These are phyloP conservation scores for Rhodomyrtus psidioides DNA, from an alignment of 441 rosid genomes.

Conservation along the genomic window DNA sequence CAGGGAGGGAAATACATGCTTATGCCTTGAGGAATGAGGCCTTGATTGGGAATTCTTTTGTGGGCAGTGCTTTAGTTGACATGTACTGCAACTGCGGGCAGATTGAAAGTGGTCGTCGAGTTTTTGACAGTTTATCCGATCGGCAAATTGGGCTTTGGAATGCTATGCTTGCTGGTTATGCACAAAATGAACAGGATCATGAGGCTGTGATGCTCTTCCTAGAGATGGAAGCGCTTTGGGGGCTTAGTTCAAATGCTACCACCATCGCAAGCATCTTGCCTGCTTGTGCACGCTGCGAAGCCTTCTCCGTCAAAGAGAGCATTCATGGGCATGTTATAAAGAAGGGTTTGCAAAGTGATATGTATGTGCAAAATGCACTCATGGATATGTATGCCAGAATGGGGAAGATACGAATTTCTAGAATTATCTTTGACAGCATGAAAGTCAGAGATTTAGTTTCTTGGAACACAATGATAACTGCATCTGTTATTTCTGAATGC, in stretches of 20 bases:
- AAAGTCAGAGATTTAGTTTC: conserved; percentile 63
- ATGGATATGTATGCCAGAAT: conserved; percentile 77
- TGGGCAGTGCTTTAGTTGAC: conserved; percentile 85
- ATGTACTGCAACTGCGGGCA: conserved; percentile 78
- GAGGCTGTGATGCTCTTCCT: conserved; percentile 60
- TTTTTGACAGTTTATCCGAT: conserved; percentile 42
- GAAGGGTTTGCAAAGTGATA: conserved; percentile 47
- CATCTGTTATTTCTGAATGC: conserved; percentile 44
- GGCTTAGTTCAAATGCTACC: conserved; percentile 64
- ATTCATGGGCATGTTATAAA: conserved; percentile 72
- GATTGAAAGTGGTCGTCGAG: conserved; percentile 51
- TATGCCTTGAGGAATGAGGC: conserved; percentile 57
- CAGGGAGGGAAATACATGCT: conserved; percentile 80
- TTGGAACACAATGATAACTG: conserved; percentile 85
- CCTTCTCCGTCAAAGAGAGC: conserved; percentile 47
- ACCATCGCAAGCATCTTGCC: conserved; percentile 76
- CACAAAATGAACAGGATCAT: conserved; percentile 57
- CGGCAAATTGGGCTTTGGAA: conserved; percentile 65
- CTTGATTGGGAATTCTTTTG: conserved; percentile 59
- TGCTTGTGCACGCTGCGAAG: conserved; percentile 49
- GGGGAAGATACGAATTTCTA: conserved; percentile 48
- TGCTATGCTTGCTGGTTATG: conserved; percentile 89
- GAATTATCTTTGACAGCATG: conserved; percentile 47
- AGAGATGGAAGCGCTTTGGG: conserved; percentile 55
- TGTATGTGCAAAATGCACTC: conserved; percentile 77